Conservation (phyloP, 441 rosid genomes). For the Aleurites moluccanus region DNA sequence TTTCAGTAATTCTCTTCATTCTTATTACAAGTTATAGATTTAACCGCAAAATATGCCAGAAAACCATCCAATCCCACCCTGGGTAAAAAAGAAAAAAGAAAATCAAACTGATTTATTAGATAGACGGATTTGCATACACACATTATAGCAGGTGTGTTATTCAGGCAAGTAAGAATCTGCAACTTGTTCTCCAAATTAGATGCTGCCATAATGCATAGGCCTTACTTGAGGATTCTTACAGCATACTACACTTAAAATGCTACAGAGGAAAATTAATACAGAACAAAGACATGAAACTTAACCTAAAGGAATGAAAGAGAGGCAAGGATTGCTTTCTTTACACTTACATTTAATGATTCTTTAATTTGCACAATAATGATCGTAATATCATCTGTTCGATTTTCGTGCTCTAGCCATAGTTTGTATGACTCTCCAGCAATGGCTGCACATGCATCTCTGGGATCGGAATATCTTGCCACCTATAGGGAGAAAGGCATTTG, state of each 20-base stretch:
- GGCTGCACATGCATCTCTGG: conserved; percentile 86
- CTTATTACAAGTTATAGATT: neutral
- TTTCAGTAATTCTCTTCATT: neutral
- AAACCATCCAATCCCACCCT: neutral
- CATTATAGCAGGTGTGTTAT: neutral
- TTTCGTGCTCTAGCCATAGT: conserved; percentile 82
- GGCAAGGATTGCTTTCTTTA: conserved; percentile 1
- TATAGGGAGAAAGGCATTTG: too few species aligned
- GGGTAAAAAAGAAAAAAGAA: neutral
- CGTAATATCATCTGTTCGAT: conserved; percentile 97
- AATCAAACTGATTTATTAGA: neutral
- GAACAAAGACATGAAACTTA: neutral
- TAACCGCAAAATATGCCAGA: neutral
- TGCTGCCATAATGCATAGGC: neutral
- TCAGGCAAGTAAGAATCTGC: neutral
- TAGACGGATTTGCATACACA: neutral
- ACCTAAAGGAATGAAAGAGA: conserved; percentile 9
- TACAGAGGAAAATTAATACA: neutral
- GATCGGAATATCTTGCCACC: conserved; percentile 75
- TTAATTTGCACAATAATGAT: conserved; percentile 68
- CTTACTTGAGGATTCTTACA: neutral
- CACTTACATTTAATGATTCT: conserved; percentile 53
- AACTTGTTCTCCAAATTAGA: neutral
- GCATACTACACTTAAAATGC: neutral
- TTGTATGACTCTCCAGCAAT: conserved; percentile 93